Base-by-base conservation (phyloP, 2,329 filamentous ascomycete genomes). In the Decorospora gaudefroyi region DNA sequence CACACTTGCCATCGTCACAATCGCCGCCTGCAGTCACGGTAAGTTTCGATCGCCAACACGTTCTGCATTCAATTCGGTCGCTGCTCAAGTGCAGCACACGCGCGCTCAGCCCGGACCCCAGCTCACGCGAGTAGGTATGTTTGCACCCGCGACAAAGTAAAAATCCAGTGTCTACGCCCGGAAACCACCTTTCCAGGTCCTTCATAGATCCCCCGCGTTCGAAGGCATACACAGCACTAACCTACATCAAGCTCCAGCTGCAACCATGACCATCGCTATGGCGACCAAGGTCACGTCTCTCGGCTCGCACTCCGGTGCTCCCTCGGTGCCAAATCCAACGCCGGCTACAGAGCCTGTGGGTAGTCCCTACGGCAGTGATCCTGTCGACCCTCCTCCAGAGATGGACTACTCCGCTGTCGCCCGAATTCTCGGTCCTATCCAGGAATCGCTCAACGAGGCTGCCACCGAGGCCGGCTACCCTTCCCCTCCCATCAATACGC, bases 401-500 rank as follows among this genome's bases (percentile, higher is more conserved):
- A 56, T 59, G 18, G 59, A 67, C 41, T 54, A 66, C 16, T 49
- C 49, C 2, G 63, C 57, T 11, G 58, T 69, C 34, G 56, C 51
- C 40, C 55, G 51, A 11, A 60, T 56, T 8, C 63, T 68, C 1
- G 58, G 41, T 2, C 57, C 62, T 2, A 66, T 68, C 23, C 53
- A 62, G 22, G 64, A 67, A 37, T 36, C 42, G 4, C 55, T 67
- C 23, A 69, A 68, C 35, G 65, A 69, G 25, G 47, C 49, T 7
- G 65, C 64, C 3, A 52, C 64, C 6, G 56, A 59, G 10, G 58
- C 62, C n/a, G 57, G 55, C 44, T 62, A 49, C 17, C 66, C 66
- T 1, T 62, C 57, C 4, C 63, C 63, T 10, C 66, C 65, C 5
- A 54, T 61, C 45, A 67, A 67, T 46, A 67, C 64, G 0, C 66